Base-by-base conservation (phyloP, 78 protist genomes). In the slime mould (Dictyostelium discoideum) region DNA sequence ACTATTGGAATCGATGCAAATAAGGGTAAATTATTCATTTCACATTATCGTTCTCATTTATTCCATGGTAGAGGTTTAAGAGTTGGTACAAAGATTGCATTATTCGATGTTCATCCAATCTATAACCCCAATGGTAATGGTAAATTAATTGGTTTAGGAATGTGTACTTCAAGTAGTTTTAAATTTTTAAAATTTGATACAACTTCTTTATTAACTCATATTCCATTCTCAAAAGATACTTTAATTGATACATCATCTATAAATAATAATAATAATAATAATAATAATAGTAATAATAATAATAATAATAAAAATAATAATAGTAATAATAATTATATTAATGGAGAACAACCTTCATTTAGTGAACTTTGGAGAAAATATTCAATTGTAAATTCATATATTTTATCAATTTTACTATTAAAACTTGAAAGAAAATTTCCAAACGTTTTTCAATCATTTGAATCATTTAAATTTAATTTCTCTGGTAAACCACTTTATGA, bases 11-110 rank as follows among this genome's bases (percentile, higher is more conserved):
- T 90, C 18, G 88, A 90, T 50, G 60, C 54, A 13, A 26, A 40
- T 24, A 69, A 24, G 39, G 57, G 63, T 46, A 65, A 60, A 54
- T 46, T 90, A 22, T 82, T 90, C 14, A 32, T 90, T 37, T 81
- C 89, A 24, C 95, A 90, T 48, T 90, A 82, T 32, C 44, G 60
- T 20, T 72, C 73, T 3, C 54, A 82, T 24, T 40, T 85, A 40
- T 90, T 82, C 74, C 57, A 46, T 72, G 95, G 85, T 20, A 65
- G 95, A 42, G 95, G 95, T 37, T 11, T 90, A 11, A 46, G 95
- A 29, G 22, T 67, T 81, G 95, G 95, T 16, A 90, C 74, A 5
- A 67, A 20, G 2, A 37, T 90, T 0, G 60, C 50, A 37, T 73
- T 90, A 26, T 80, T 50, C 3, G 83, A 90, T 82, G 88, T 90